Evolutionary conservation across 2,329 filamentous ascomycete species (phyloP).

Genomic region (Alternaria ethzedia): DNA sequence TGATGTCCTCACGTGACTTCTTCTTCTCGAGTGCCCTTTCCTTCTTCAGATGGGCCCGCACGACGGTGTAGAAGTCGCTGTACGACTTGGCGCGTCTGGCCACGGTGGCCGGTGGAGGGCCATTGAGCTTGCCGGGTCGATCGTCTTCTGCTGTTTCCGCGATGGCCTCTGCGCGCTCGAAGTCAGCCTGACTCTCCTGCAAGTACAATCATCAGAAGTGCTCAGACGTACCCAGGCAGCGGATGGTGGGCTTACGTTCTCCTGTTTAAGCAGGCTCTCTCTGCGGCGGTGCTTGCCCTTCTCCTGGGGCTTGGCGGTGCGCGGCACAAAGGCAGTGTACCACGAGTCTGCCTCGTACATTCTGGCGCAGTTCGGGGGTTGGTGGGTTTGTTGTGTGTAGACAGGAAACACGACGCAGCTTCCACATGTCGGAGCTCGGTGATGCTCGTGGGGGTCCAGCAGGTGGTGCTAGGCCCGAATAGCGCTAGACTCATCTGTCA

Average conservation of each 20-base stretch:
- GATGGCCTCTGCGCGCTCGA: conserved; percentile 63
- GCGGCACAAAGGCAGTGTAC: conserved; percentile 75
- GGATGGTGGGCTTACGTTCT: conserved; percentile 53
- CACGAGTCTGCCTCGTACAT: conserved; percentile 83
- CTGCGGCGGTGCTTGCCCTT: conserved; percentile 65
- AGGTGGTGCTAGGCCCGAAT: background rate
- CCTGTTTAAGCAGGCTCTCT: conserved; percentile 69
- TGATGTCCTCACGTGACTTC: conserved; percentile 52
- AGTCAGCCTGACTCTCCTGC: conserved; percentile 63
- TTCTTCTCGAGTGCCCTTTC: conserved; percentile 51
- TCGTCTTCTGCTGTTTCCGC: conserved; percentile 68
- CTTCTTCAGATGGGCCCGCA: conserved; percentile 63
- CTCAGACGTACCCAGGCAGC: conserved; percentile 42
- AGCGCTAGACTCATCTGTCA: background rate
- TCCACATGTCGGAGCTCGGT: conserved; percentile 13
- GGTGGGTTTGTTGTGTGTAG: background rate
- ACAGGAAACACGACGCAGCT: conserved; percentile 4
- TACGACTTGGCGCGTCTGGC: conserved; percentile 75
- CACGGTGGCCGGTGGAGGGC: conserved; percentile 70
- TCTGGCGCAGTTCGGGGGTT: conserved; percentile 1
- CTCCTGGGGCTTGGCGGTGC: conserved; percentile 55
- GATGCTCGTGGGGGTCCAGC: conserved; percentile 5
- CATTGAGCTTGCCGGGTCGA: conserved; percentile 57
- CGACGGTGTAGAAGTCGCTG: conserved; percentile 74
- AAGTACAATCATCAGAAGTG: conserved; percentile 50